Percentiles rank a stretch among this genome's conserved stretches.
Conservation (phyloP, 2,329 filamentous ascomycete species). For the Verticillium dahliae region DNA sequence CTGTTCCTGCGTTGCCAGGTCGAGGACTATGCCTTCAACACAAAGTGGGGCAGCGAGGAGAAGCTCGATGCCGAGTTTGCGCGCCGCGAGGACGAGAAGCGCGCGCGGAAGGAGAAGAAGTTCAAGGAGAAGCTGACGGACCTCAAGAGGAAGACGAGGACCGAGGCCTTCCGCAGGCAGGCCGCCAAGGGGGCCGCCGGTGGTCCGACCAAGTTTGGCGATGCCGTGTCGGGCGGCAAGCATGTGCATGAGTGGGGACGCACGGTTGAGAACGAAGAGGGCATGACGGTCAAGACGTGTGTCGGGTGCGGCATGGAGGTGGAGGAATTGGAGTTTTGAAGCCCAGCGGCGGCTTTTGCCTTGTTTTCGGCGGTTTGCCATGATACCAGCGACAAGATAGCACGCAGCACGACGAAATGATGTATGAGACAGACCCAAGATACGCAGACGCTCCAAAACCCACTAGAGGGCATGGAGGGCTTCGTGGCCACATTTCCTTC, state of each 20-base stretch:
- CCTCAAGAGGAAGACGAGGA: conserved; percentile 85
- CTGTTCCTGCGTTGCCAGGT: conserved; percentile 90
- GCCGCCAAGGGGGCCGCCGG: conserved; percentile 48
- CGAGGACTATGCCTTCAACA: conserved; percentile 83
- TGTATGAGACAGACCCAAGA: neutral
- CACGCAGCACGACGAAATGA: neutral
- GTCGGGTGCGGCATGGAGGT: conserved; percentile 72
- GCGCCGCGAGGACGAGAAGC: conserved; percentile 70
- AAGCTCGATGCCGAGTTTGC: conserved; percentile 85
- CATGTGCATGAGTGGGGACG: conserved; percentile 88
- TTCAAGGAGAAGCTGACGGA: conserved; percentile 86
- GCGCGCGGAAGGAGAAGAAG: conserved; percentile 80
- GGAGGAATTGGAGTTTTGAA: conserved; percentile 62
- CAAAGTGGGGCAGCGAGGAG: conserved; percentile 86
- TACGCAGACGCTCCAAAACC: neutral
- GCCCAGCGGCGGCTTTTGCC: neutral
- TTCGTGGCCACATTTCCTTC: neutral
- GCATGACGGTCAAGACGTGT: conserved; percentile 76
- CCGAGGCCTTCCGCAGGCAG: conserved; percentile 78
- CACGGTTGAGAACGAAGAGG: conserved; percentile 61
- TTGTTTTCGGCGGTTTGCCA: neutral
- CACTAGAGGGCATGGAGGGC: neutral
- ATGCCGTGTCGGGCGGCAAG: conserved; percentile 60
- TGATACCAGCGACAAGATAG: neutral
- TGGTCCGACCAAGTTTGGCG: conserved; percentile 62